phyloP scores from a whole-genome alignment of 75 land plant species.

The Cryptomeria japonica region DNA sequence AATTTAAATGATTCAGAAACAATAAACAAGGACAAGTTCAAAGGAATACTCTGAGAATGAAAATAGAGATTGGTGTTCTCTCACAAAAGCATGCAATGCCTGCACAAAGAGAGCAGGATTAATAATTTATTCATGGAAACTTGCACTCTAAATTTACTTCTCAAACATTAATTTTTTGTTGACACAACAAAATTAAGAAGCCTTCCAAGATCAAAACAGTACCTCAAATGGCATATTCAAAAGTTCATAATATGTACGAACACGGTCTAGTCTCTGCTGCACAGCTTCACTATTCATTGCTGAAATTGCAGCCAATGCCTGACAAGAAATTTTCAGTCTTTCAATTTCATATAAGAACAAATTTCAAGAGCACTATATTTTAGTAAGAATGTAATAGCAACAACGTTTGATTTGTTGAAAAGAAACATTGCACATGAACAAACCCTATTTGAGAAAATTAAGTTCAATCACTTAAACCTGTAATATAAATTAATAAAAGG shows the following conservation, averaged over 20 bases:
- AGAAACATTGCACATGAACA: background rate
- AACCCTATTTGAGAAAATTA: background rate
- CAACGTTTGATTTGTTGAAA: background rate
- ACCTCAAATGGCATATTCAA: slow-evolving; percentile 96
- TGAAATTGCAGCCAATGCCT: slow-evolving; percentile 91
- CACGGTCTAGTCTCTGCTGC: slow-evolving; percentile 79
- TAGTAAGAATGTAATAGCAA: background rate
- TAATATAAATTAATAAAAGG: background rate
- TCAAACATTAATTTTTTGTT: background rate
- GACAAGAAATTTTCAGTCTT: background rate
- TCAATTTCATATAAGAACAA: background rate
- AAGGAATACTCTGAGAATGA: slow-evolving; percentile 71
- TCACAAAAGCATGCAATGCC: slow-evolving; percentile 90
- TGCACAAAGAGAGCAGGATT: slow-evolving; percentile 28
- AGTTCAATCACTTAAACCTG: background rate
- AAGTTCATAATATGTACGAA: slow-evolving; percentile 89
- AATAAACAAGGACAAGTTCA: slow-evolving; percentile 7
- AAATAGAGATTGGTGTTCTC: slow-evolving; percentile 69
- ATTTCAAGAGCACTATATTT: background rate
- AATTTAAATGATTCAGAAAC: background rate
- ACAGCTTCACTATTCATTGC: slow-evolving; percentile 71
- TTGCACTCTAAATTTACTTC: background rate
- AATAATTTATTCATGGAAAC: background rate
- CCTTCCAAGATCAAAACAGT: slow-evolving; percentile 1
- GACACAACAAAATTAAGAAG: background rate